These are phyloP conservation scores for Macadamia integrifolia DNA, from an alignment of 164 flowering plant species.

Conservation along the genomic window DNA sequence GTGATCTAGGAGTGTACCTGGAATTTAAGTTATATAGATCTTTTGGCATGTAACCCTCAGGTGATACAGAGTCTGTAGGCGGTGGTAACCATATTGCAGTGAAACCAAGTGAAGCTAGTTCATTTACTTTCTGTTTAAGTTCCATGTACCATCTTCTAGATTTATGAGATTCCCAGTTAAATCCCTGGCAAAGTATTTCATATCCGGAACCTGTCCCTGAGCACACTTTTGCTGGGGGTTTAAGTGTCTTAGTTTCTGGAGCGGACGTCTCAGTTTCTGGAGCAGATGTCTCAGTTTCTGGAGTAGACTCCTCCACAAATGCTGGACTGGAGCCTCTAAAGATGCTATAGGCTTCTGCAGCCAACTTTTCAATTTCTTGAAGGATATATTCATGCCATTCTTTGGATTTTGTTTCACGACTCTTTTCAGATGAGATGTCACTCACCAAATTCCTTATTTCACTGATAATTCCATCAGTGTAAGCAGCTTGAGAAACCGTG, in stretches of 20 bases:
- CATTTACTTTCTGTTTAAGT: conserved; percentile 57
- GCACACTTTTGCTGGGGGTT: conserved; percentile 38
- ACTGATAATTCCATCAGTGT: conserved; percentile 64
- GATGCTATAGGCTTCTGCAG: conserved; percentile 97
- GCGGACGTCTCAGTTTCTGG: conserved; percentile 42
- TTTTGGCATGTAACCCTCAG: conserved; percentile 98
- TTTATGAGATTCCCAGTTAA: conserved; percentile 98
- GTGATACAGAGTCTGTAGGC: conserved; percentile 95
- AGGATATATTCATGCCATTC: conserved; percentile 71
- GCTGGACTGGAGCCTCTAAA: conserved; percentile 65
- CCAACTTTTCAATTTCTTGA: conserved; percentile 91
- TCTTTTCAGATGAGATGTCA: conserved; percentile 65
- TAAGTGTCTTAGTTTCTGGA: conserved; percentile 26
- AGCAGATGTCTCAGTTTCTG: conserved; percentile 25
- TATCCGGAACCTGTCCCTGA: conserved; percentile 91
- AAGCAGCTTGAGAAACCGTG: conserved; percentile 25
- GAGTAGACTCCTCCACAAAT: conserved; percentile 38
- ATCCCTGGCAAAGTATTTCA: conserved; percentile 94
- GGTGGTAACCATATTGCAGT: conserved; percentile 92
- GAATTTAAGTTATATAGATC: conserved; percentile 90
- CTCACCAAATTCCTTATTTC: conserved; percentile 75
- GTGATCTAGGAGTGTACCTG: conserved; percentile 42
- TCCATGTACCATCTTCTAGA: conserved; percentile 92
- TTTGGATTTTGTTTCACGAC: conserved; percentile 47
- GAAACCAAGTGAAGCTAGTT: conserved; percentile 80